Percentiles rank a stretch among this genome's conserved stretches.
These are phyloP conservation scores for Populus hybrid DNA, from an alignment of 441 rosid species.

Conservation along the genomic window DNA sequence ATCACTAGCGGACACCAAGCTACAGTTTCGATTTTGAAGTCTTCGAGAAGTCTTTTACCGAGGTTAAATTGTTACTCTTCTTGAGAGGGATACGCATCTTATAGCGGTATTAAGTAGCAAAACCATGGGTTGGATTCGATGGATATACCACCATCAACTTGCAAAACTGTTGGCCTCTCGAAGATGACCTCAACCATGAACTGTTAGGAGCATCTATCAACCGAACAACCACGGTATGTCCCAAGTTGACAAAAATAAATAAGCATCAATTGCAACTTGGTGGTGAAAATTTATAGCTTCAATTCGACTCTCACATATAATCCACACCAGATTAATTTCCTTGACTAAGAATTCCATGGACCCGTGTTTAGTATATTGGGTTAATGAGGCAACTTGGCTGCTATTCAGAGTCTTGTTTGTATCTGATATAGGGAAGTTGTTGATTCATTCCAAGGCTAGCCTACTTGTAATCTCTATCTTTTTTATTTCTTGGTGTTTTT, in stretches of 20 bases:
- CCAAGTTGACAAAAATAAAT: background rate
- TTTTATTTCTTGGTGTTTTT: background rate
- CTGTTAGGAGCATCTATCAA: background rate
- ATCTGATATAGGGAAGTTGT: background rate
- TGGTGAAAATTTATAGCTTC: background rate
- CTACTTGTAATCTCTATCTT: background rate
- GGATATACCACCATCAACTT: background rate
- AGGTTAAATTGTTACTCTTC: too few relatives aligned
- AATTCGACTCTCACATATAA: too few relatives aligned
- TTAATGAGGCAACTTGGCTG: slow-evolving; percentile 16
- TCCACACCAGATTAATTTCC: slow-evolving; percentile 22
- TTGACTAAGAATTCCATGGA: slow-evolving; percentile 7
- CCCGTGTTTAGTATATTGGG: background rate
- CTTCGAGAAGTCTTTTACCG: too few relatives aligned
- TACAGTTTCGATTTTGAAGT: too few relatives aligned
- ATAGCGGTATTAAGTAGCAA: too few relatives aligned
- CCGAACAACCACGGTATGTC: background rate
- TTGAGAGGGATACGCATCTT: too few relatives aligned
- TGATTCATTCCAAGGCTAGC: background rate
- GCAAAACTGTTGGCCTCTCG: background rate
- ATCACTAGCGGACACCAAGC: too few relatives aligned
- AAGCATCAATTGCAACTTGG: slow-evolving; percentile 2
- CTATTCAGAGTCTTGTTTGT: background rate
- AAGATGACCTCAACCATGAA: too few relatives aligned
- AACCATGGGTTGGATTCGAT: too few relatives aligned